Conservation (phyloP, 345 rosid genomes). For the Bruguiera parviflora region DNA sequence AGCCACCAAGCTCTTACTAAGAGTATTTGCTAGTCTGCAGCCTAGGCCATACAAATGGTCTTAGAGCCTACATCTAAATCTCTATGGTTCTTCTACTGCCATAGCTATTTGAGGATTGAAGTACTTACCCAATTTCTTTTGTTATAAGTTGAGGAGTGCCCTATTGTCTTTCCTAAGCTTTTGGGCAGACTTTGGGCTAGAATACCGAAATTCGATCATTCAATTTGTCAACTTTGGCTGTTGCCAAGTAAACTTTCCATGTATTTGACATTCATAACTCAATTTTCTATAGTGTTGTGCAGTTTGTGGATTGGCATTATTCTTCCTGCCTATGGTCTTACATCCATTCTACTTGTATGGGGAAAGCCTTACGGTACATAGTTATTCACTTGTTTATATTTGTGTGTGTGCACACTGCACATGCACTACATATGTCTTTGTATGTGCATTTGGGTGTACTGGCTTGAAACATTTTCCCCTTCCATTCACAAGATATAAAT, state of each 20-base stretch:
- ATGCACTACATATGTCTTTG: neutral
- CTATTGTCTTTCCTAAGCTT: too few species aligned
- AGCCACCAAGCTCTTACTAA: too few species aligned
- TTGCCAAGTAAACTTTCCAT: neutral
- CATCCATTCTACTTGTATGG: conserved; percentile 60
- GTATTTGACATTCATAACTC: neutral
- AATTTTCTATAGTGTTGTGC: conserved; percentile 50
- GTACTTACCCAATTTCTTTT: too few species aligned
- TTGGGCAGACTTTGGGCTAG: too few species aligned
- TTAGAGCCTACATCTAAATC: too few species aligned
- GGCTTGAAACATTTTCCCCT: neutral
- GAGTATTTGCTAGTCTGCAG: too few species aligned
- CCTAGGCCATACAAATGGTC: too few species aligned
- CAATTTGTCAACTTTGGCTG: too few species aligned
- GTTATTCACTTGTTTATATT: neutral
- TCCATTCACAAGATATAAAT: neutral
- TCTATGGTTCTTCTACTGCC: too few species aligned
- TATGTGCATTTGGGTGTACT: neutral
- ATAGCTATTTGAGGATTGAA: too few species aligned
- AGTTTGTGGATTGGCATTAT: conserved; percentile 51
- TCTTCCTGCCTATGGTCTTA: conserved; percentile 56
- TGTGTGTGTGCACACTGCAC: neutral
- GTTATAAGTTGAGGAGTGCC: too few species aligned
- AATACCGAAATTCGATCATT: too few species aligned
- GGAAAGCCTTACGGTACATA: conserved; percentile 48